Conservation (phyloP, 108 stramenopile species). For the Mediolabrus comicus region DNA sequence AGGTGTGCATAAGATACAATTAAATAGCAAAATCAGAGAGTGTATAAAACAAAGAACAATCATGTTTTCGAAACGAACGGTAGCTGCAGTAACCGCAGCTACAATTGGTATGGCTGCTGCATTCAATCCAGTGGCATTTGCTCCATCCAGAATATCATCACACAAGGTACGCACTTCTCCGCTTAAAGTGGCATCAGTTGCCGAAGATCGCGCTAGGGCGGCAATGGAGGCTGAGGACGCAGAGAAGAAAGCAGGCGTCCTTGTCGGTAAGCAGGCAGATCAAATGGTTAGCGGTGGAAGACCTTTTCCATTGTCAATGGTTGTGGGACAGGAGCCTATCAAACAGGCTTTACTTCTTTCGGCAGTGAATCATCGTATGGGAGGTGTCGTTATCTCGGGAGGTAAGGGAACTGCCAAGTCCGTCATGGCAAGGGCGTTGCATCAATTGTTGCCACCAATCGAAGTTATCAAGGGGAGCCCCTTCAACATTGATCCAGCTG, state of each 20-base stretch:
- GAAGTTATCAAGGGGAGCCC: constrained; percentile 84
- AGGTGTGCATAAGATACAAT: not conserved
- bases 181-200: constrained; percentile 14
- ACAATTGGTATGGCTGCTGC: constrained; percentile 17
- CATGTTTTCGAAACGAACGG: constrained; percentile 20
- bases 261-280: constrained; percentile 37
- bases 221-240: constrained; percentile 48
- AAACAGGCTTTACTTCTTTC: constrained; percentile 92
- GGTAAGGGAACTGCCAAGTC: constrained; percentile 96
- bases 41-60: not conserved
- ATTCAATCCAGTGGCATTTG: constrained; percentile 19
- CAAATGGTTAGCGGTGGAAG: constrained; percentile 60
- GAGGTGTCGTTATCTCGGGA: constrained; percentile 94
- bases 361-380: constrained; percentile 90
- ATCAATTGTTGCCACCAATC: constrained; percentile 94
- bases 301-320: constrained; percentile 94
- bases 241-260: not conserved
- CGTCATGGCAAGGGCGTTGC: constrained; percentile 93
- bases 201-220: constrained; percentile 46
- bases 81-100: constrained; percentile 24
- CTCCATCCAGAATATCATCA: constrained; percentile 14
- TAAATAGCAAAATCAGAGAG: not conserved
- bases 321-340: constrained; percentile 93
- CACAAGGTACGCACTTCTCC: not conserved
- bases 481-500: constrained; percentile 93